Conservation (phyloP, 331 rosid species). For the Acacia pycnantha region DNA sequence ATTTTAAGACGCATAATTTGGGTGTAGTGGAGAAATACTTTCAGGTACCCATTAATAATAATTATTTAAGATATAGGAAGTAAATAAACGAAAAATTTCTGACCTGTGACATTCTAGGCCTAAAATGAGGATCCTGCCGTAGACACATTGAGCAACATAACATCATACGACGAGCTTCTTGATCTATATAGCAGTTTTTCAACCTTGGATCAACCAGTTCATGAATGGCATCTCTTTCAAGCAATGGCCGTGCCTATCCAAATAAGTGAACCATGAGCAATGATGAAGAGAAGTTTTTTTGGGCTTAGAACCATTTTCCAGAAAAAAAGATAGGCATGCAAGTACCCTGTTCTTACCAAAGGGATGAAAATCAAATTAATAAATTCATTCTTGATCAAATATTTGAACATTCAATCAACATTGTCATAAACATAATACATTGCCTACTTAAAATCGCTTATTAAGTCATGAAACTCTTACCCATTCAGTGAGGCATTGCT, state of each 20-base stretch:
- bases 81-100: neutral
- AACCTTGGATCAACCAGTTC: conserved; percentile 76
- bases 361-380: neutral
- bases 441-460: neutral
- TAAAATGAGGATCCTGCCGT: conserved; percentile 57
- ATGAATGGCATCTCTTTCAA: conserved; percentile 49
- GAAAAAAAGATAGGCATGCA: neutral
- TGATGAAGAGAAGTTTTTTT: neutral
- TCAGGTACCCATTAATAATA: neutral
- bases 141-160: conserved; percentile 82
- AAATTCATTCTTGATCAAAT: neutral
- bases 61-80: neutral
- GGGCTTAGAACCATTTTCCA: neutral
- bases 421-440: neutral
- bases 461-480: conserved; percentile 34
- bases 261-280: conserved; percentile 18
- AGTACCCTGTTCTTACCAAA: neutral
- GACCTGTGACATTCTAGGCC: conserved; percentile 98
- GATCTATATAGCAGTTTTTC: conserved; percentile 48
- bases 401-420: neutral
- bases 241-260: conserved; percentile 79
- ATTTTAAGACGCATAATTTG: neutral
- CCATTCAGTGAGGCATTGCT: conserved; percentile 97
- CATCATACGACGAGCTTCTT: conserved; percentile 74
- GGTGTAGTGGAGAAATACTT: neutral